A percentile compares a stretch with the other conserved stretches of the same genome.
These are phyloP conservation scores for Ichthyophthirius multifiliis DNA, from an alignment of 169 alveolate species.

Conservation along the genomic window DNA sequence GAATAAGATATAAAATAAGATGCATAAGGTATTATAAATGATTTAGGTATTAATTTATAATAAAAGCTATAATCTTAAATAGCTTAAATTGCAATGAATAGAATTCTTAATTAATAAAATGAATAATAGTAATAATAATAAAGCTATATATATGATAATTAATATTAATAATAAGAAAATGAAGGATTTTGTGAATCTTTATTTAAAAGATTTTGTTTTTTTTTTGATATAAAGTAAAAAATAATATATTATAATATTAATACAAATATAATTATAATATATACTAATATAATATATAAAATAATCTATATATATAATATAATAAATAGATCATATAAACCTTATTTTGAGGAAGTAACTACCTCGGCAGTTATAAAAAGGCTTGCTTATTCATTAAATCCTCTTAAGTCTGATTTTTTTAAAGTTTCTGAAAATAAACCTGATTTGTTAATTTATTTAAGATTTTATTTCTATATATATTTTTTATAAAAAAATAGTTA, in stretches of 20 bases:
- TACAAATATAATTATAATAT: background rate
- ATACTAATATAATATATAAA: no score
- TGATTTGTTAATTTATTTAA: background rate
- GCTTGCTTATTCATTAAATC: background rate
- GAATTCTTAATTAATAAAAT: background rate
- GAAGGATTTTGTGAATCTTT: background rate
- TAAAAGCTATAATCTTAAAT: background rate
- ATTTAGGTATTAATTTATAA: background rate
- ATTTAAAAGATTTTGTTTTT: background rate
- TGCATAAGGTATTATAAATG: background rate
- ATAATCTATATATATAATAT: background rate
- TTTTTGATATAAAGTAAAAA: background rate
- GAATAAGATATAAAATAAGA: background rate
- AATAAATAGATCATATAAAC: background rate
- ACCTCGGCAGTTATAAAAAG: background rate
- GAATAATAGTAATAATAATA: background rate
- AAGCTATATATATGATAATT: background rate
- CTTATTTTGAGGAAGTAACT: background rate
- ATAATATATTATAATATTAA: background rate
- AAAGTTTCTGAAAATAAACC: background rate
- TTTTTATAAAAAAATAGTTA: background rate
- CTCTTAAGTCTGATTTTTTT: background rate
- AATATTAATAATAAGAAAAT: no score
- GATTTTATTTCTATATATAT: background rate
- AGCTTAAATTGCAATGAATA: background rate